Evolutionary conservation across 768 basidiomycete species (phyloP).

Genomic region (Cystobasidium onofrii): DNA sequence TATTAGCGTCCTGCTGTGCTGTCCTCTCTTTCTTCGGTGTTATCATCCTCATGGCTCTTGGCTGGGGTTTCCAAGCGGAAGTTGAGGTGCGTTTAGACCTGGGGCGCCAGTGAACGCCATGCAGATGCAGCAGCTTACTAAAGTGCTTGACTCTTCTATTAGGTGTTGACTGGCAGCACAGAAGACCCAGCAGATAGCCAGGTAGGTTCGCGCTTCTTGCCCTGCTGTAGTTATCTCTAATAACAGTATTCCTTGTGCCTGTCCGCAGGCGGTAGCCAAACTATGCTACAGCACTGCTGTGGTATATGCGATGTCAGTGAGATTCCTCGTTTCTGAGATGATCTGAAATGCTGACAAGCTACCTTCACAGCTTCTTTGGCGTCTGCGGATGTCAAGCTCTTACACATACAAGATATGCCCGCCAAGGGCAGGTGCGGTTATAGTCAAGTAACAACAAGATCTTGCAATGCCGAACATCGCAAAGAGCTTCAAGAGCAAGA

Average conservation of each 20-base stretch:
- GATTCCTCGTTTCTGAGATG: constrained; percentile 28
- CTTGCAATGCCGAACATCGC: too few species aligned
- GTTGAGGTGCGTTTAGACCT: constrained; percentile 18
- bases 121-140: not conserved
- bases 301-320: constrained; percentile 46
- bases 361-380: constrained; percentile 24
- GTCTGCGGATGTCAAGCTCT: constrained; percentile 30
- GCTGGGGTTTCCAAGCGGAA: constrained; percentile 8
- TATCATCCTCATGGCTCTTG: constrained; percentile 25
- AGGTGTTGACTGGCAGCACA: constrained; percentile 44
- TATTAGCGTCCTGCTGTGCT: constrained; percentile 26
- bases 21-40: constrained; percentile 31
- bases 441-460: not conserved
- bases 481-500: too few species aligned
- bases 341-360: not conserved
- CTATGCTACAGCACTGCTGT: constrained; percentile 47
- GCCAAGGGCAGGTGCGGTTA: constrained; percentile 27
- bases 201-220: too few species aligned
- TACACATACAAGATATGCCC: constrained; percentile 20
- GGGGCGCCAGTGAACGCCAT: not conserved
- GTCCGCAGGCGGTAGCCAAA: constrained; percentile 42
- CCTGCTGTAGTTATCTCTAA: too few species aligned
- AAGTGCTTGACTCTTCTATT: not conserved
- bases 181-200: constrained; percentile 46
- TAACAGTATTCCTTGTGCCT: not conserved